Evolutionary conservation across 495 filamentous ascomycete genomes (phyloP).

Genomic region (Penicillium fimorum): DNA sequence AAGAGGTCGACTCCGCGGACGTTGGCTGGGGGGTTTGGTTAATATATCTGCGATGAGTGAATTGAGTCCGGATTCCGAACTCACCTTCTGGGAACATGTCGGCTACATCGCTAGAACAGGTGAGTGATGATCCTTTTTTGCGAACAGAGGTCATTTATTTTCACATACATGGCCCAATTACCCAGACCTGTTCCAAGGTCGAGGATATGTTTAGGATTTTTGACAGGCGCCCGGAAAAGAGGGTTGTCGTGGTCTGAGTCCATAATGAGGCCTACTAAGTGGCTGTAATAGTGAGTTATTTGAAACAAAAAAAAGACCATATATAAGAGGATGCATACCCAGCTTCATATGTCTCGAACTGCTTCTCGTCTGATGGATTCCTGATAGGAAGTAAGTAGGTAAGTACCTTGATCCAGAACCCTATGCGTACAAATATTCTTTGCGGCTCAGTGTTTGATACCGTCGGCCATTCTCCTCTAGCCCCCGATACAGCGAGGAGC

Average conservation of each 20-base stretch:
- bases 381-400: not conserved
- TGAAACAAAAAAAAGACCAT: not conserved
- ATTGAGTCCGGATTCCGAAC: not conserved
- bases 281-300: conserved; percentile 9
- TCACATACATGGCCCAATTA: conserved; percentile 30
- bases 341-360: conserved; percentile 28
- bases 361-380: conserved; percentile 25
- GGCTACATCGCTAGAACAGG: conserved; percentile 22
- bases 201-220: conserved; percentile 19
- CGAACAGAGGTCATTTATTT: not conserved
- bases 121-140: not conserved
- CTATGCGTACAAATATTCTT: conserved; percentile 14
- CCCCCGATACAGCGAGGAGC: conserved; percentile 20
- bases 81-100: conserved; percentile 24
- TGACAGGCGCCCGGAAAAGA: conserved; percentile 15
- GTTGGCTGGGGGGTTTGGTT: conserved; percentile 13
- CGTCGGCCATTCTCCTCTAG: conserved; percentile 24
- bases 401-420: not conserved
- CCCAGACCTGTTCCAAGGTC: conserved; percentile 31
- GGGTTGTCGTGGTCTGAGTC: conserved; percentile 19
- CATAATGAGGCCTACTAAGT: conserved; percentile 18
- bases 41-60: not conserved
- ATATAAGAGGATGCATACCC: conserved; percentile 9
- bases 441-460: conserved; percentile 17
- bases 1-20: conserved; percentile 25